phyloP scores from a whole-genome alignment of 2,329 filamentous ascomycete genomes.

The Colletotrichum sp. region DNA sequence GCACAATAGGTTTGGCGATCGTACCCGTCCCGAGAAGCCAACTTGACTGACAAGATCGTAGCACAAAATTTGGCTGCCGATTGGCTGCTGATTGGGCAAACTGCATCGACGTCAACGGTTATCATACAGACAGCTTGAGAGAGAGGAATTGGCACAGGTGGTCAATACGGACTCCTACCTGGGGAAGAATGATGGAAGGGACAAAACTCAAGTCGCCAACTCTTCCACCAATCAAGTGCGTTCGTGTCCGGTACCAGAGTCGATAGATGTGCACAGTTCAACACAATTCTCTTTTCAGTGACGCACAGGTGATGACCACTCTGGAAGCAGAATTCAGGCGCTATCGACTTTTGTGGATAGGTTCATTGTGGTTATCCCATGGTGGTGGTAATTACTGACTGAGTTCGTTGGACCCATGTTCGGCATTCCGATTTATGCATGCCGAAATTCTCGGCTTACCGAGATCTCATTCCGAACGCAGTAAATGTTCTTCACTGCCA shows the following conservation, averaged over 20 bases:
- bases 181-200: neutral
- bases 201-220: neutral
- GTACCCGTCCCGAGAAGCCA: neutral
- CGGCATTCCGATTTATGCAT: neutral
- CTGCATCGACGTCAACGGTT: neutral
- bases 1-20: neutral
- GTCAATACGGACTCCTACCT: neutral
- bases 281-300: neutral
- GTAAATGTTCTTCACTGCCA: neutral
- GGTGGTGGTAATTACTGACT: neutral
- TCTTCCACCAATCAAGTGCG: neutral
- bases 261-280: neutral
- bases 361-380: neutral
- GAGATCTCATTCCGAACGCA: neutral
- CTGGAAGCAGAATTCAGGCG: neutral
- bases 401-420: neutral
- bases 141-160: neutral
- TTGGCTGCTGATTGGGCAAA: neutral
- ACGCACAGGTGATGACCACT: neutral
- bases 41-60: neutral
- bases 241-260: neutral
- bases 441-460: neutral
- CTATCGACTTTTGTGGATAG: neutral
- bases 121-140: neutral
- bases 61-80: neutral